Percentiles rank a stretch among this genome's conserved stretches.
Conservation (phyloP, 108 stramenopile species). For the Skeletonema tropicum region DNA sequence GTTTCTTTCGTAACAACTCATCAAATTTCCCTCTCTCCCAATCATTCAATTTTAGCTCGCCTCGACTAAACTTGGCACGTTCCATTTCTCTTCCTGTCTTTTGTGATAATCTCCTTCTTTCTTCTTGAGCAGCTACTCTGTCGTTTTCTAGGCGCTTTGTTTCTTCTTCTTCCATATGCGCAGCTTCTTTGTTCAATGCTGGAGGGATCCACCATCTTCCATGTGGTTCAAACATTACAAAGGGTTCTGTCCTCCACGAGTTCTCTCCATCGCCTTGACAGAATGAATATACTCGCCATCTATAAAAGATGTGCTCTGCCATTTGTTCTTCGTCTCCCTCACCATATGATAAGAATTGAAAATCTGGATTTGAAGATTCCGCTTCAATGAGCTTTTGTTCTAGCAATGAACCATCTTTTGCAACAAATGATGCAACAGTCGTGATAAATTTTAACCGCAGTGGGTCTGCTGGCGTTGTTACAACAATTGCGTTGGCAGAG, state of each 20-base stretch:
- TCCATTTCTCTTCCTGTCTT: constrained; percentile 64
- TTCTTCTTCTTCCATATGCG: constrained; percentile 48
- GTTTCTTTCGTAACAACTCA: constrained; percentile 53
- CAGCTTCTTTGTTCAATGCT: constrained; percentile 48
- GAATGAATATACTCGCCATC: constrained; percentile 81
- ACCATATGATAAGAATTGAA: constrained; percentile 41
- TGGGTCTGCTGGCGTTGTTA: constrained; percentile 56
- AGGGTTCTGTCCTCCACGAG: constrained; percentile 71
- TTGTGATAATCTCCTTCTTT: constrained; percentile 38
- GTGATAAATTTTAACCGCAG: constrained; percentile 57
- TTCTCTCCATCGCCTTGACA: constrained; percentile 63
- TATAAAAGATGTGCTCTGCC: constrained; percentile 69
- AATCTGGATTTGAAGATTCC: constrained; percentile 51
- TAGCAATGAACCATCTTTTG: constrained; percentile 58
- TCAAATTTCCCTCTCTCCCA: constrained; percentile 63
- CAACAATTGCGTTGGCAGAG: constrained; percentile 50
- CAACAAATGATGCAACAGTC: constrained; percentile 66
- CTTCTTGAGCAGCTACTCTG: constrained; percentile 44
- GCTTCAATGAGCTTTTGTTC: constrained; percentile 56
- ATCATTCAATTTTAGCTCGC: constrained; percentile 49
- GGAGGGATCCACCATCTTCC: constrained; percentile 74
- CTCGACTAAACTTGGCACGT: constrained; percentile 48
- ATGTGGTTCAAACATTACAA: constrained; percentile 63
- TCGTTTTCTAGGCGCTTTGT: constrained; percentile 41
- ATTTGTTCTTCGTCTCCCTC: constrained; percentile 21